Conservation (phyloP, 352 stramenopile genomes). For the Pythium sp. region DNA sequence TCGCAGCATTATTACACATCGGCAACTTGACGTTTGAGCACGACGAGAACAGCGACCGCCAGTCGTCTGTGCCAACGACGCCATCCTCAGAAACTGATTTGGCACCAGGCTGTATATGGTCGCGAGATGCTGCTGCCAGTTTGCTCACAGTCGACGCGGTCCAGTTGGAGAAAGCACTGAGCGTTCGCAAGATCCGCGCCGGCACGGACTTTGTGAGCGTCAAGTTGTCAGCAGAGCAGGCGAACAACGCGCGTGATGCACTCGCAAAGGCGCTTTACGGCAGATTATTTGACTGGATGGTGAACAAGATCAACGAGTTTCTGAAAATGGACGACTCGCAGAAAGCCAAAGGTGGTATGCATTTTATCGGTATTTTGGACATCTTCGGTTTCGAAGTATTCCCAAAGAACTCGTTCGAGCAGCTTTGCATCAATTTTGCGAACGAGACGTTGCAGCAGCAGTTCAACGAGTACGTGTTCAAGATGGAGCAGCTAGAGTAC, state of each 20-base stretch:
- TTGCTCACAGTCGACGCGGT: conserved; percentile 71
- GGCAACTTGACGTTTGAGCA: conserved; percentile 87
- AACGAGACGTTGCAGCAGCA: conserved; percentile 89
- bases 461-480: conserved; percentile 90
- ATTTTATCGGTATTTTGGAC: conserved; percentile 90
- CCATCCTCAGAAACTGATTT: conserved; percentile 41
- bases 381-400: conserved; percentile 95
- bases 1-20: conserved; percentile 87
- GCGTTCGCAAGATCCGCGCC: conserved; percentile 75
- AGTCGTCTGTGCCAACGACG: conserved; percentile 29
- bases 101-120: conserved; percentile 61
- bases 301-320: conserved; percentile 84
- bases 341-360: conserved; percentile 47
- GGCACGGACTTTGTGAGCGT: conserved; percentile 85
- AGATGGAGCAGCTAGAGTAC: conserved; percentile 85
- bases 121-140: conserved; percentile 58
- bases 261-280: conserved; percentile 86
- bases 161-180: conserved; percentile 72
- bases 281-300: conserved; percentile 90
- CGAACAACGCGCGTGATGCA: conserved; percentile 79
- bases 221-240: conserved; percentile 77
- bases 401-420: conserved; percentile 88
- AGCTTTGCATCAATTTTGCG: conserved; percentile 90
- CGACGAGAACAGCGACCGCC: conserved; percentile 58
- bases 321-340: conserved; percentile 77